phyloP scores from a whole-genome alignment of 2,329 filamentous ascomycete genomes.

The Sclerotinia spermophila region DNA sequence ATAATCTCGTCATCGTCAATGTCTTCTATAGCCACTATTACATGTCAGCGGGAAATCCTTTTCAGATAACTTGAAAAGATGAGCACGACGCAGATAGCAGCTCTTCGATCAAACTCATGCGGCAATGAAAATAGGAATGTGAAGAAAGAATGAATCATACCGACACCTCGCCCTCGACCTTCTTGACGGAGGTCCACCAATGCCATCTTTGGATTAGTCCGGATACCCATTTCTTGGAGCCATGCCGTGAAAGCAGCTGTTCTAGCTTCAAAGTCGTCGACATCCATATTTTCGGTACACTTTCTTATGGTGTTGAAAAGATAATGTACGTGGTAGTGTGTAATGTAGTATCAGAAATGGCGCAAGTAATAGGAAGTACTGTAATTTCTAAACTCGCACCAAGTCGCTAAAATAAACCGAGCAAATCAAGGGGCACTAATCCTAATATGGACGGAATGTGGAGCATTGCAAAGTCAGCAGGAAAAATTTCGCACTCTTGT shows the following conservation, averaged over 20 bases:
- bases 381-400: constrained; percentile 18
- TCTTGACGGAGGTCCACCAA: constrained; percentile 54
- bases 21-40: constrained; percentile 52
- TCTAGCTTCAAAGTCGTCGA: constrained; percentile 42
- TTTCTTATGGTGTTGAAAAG: background rate
- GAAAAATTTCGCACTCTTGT: constrained; percentile 18
- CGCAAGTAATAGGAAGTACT: background rate
- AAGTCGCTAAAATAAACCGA: constrained; percentile 20
- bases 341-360: constrained; percentile 10
- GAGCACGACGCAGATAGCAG: background rate
- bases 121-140: constrained; percentile 36
- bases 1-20: constrained; percentile 61
- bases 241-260: constrained; percentile 54
- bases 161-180: constrained; percentile 58
- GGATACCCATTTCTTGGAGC: constrained; percentile 51
- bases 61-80: background rate
- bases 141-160: constrained; percentile 44
- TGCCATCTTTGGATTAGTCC: constrained; percentile 54
- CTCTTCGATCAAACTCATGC: constrained; percentile 41
- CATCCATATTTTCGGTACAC: constrained; percentile 27
- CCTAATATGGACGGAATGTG: constrained; percentile 6
- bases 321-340: constrained; percentile 9
- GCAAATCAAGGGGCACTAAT: constrained; percentile 17
- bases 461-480: constrained; percentile 11
- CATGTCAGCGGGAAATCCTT: constrained; percentile 21